These are phyloP conservation scores for Arthrocladium fulminans DNA, from an alignment of 2,329 filamentous ascomycete species.

Conservation along the genomic window DNA sequence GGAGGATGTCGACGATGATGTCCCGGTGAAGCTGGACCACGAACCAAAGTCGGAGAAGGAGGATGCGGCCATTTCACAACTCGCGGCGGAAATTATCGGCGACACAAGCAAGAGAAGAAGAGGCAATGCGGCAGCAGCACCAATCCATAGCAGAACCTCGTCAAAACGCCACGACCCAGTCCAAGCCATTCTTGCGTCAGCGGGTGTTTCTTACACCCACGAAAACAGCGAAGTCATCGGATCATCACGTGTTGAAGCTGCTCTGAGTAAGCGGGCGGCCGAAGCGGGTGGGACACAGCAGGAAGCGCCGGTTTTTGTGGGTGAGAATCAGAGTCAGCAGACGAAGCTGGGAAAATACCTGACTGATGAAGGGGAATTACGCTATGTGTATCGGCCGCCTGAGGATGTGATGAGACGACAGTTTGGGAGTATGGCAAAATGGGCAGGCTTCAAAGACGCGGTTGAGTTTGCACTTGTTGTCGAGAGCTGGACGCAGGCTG, in stretches of 20 bases:
- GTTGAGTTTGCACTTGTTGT: slow-evolving; percentile 84
- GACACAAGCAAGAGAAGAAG: slow-evolving; percentile 36
- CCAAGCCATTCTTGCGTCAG: slow-evolving; percentile 77
- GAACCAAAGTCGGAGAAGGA: slow-evolving; percentile 36
- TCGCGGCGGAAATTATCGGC: slow-evolving; percentile 55
- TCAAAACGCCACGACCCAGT: slow-evolving; percentile 60
- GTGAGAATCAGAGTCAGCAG: slow-evolving; percentile 14
- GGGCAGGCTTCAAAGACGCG: slow-evolving; percentile 63
- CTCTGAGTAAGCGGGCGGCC: slow-evolving; percentile 68
- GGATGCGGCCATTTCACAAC: slow-evolving; percentile 61
- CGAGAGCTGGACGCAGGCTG: slow-evolving; percentile 79
- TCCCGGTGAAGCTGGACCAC: slow-evolving; percentile 18
- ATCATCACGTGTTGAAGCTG: slow-evolving; percentile 80
- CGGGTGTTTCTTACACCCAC: slow-evolving; percentile 90
- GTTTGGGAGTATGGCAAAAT: slow-evolving; percentile 81
- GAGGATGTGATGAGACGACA: slow-evolving; percentile 66
- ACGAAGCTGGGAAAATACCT: slow-evolving; percentile 7
- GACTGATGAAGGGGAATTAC: slow-evolving; percentile 32
- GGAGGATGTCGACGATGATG: slow-evolving; percentile 23
- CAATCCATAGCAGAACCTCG: slow-evolving; percentile 16
- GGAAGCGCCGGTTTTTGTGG: slow-evolving; percentile 17
- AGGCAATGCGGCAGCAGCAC: slow-evolving; percentile 25
- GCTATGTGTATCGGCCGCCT: slow-evolving; percentile 62
- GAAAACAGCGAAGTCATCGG: slow-evolving; percentile 94
- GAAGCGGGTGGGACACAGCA: slow-evolving; percentile 24